A percentile compares a stretch with the other conserved stretches of the same genome.
phyloP scores from a whole-genome alignment of 2,329 filamentous ascomycete species.

The Fusarium haematococcum region DNA sequence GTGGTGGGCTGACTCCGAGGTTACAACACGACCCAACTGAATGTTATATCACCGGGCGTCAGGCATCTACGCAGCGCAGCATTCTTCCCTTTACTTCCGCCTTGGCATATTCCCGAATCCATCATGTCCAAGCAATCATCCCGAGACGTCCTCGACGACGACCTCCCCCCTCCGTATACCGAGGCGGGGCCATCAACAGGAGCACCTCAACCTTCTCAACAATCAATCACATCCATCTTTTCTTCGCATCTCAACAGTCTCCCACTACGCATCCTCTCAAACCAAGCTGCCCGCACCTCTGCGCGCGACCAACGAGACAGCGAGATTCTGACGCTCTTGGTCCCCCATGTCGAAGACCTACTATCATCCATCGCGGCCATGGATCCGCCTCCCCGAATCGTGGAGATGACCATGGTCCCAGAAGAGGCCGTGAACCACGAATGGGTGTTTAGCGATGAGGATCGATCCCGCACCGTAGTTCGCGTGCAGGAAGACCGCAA shows the following conservation, averaged over 20 bases:
- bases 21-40: neutral
- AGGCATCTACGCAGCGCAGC: neutral
- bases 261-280: constrained; percentile 51
- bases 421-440: constrained; percentile 51
- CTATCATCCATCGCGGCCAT: constrained; percentile 52
- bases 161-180: constrained; percentile 43
- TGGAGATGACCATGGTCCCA: constrained; percentile 61
- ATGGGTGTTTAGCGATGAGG: constrained; percentile 52
- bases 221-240: constrained; percentile 46
- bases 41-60: constrained; percentile 12
- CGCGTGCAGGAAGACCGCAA: constrained; percentile 43
- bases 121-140: constrained; percentile 20
- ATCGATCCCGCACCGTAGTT: constrained; percentile 47
- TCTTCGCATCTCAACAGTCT: constrained; percentile 52
- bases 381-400: constrained; percentile 47
- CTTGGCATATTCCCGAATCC: constrained; percentile 10
- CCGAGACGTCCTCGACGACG: constrained; percentile 18
- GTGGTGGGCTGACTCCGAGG: constrained; percentile 20
- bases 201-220: neutral
- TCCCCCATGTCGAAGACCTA: constrained; percentile 57
- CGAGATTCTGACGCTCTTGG: constrained; percentile 53
- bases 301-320: constrained; percentile 53
- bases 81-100: neutral
- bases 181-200: constrained; percentile 28
- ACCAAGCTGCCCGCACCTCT: constrained; percentile 48